These are phyloP conservation scores for Capillidium heterosporum DNA, from an alignment of 371 early-diverging fungal species.

Conservation along the genomic window DNA sequence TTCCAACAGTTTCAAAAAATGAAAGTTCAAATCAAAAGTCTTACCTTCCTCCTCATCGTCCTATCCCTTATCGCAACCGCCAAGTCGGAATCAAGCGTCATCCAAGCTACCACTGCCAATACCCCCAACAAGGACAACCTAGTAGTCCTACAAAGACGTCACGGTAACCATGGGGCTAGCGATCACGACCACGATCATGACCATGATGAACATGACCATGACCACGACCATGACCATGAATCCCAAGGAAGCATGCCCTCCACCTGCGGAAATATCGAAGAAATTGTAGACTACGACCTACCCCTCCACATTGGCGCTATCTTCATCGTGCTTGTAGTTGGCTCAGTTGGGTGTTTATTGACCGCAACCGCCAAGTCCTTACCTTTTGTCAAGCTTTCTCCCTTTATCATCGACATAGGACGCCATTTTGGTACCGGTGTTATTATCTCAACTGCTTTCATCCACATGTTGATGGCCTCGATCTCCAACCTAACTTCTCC, in stretches of 20 bases:
- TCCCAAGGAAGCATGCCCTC: too few relatives aligned
- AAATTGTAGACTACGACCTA: constrained; percentile 17
- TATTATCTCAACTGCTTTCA: constrained; percentile 57
- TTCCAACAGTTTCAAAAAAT: too few relatives aligned
- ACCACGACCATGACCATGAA: constrained; percentile 9
- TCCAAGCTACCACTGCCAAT: too few relatives aligned
- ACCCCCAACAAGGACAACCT: too few relatives aligned
- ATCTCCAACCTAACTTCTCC: constrained; percentile 19
- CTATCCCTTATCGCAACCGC: too few relatives aligned
- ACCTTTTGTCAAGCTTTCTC: neutral
- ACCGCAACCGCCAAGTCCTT: neutral
- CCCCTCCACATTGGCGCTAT: constrained; percentile 31
- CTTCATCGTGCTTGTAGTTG: constrained; percentile 23
- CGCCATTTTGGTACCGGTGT: constrained; percentile 61
- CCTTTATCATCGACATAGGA: constrained; percentile 9
- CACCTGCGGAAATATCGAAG: neutral
- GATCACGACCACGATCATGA: constrained; percentile 7
- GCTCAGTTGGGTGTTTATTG: constrained; percentile 14
- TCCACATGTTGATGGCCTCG: constrained; percentile 38
- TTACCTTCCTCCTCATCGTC: too few relatives aligned
- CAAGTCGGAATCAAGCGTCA: too few relatives aligned
- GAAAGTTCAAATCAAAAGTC: too few relatives aligned
- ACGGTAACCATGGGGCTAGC: too few relatives aligned
- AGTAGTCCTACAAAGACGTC: too few relatives aligned
- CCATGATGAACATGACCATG: constrained; percentile 8